Evolutionary conservation across 768 basidiomycete genomes (phyloP).

Genomic region (Pulveroboletus sp.): DNA sequence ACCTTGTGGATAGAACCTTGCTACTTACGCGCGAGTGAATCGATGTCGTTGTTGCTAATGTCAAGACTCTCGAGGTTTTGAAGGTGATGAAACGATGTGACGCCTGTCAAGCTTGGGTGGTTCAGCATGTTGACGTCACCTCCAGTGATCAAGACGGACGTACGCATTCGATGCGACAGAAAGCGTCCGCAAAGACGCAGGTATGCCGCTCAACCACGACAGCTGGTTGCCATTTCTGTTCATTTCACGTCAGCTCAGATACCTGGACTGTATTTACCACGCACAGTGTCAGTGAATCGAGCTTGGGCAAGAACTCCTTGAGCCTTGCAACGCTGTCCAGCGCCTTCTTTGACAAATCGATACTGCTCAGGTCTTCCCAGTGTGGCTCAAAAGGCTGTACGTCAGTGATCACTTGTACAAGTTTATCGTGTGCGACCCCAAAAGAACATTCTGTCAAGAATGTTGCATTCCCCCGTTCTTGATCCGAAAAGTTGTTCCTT

Average conservation of each 20-base stretch:
- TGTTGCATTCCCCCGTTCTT: slow-evolving; percentile 46
- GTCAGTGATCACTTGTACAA: slow-evolving; percentile 92
- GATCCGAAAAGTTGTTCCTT: slow-evolving; percentile 35
- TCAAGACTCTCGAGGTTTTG: slow-evolving; percentile 85
- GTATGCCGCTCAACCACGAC: slow-evolving; percentile 79
- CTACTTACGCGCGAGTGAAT: slow-evolving; percentile 79
- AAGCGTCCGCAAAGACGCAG: slow-evolving; percentile 67
- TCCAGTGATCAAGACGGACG: slow-evolving; percentile 10
- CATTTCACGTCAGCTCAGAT: slow-evolving; percentile 16
- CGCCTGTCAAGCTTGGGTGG: slow-evolving; percentile 64
- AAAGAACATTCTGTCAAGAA: slow-evolving; percentile 98
- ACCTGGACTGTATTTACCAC: slow-evolving; percentile 30
- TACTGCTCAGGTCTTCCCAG: slow-evolving; percentile 78
- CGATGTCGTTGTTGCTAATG: slow-evolving; percentile 86
- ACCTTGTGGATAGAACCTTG: background rate
- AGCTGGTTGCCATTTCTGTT: slow-evolving; percentile 70
- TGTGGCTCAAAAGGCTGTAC: slow-evolving; percentile 91
- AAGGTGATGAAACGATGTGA: slow-evolving; percentile 89
- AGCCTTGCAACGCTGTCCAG: slow-evolving; percentile 66
- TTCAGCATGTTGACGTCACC: slow-evolving; percentile 15
- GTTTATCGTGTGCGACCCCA: slow-evolving; percentile 85
- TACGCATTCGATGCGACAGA: slow-evolving; percentile 76
- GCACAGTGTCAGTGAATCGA: slow-evolving; percentile 76
- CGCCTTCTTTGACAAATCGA: slow-evolving; percentile 66
- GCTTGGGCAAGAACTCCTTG: slow-evolving; percentile 86